Percentiles rank a stretch among this genome's conserved stretches.
phyloP scores from a whole-genome alignment of 2,329 filamentous ascomycete species.

The Colletotrichum plurivorum region DNA sequence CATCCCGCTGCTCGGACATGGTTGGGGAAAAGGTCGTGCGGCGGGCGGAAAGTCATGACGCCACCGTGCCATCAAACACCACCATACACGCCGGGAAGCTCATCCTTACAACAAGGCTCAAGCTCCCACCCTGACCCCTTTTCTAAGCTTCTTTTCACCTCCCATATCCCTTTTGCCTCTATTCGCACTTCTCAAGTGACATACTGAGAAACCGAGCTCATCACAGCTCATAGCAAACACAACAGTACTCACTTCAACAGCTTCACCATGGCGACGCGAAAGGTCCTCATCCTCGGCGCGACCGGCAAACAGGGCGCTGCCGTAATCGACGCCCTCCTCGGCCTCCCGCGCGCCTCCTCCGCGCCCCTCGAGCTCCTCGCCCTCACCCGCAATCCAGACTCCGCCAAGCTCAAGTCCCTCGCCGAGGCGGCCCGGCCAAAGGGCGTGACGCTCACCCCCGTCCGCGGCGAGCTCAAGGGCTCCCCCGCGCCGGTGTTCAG shows the following conservation, averaged over 20 bases:
- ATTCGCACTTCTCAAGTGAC: too few species aligned
- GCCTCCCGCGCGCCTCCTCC: constrained; percentile 32
- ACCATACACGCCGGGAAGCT: constrained; percentile 1
- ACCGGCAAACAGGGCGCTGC: constrained; percentile 63
- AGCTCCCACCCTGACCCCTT: background rate
- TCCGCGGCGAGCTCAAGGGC: constrained; percentile 40
- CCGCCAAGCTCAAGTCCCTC: constrained; percentile 31
- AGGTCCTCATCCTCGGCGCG: constrained; percentile 62
- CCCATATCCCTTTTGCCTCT: too few species aligned
- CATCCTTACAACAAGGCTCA: constrained; percentile 18
- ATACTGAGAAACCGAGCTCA: background rate
- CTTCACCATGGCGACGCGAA: constrained; percentile 42
- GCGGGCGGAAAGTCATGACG: constrained; percentile 27
- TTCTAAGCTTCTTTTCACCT: constrained; percentile 8
- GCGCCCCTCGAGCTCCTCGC: constrained; percentile 36
- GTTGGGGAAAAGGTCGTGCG: constrained; percentile 35
- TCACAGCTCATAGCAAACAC: background rate
- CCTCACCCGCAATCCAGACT: constrained; percentile 33
- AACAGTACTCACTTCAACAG: background rate
- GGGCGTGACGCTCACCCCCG: constrained; percentile 40
- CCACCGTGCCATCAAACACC: constrained; percentile 9
- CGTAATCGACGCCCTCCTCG: constrained; percentile 51
- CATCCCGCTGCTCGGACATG: constrained; percentile 28
- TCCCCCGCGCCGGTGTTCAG: constrained; percentile 43
- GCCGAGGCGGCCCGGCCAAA: constrained; percentile 35